Evolutionary conservation across 2,329 filamentous ascomycete species (phyloP).

Genomic region (Xylaria sp.): DNA sequence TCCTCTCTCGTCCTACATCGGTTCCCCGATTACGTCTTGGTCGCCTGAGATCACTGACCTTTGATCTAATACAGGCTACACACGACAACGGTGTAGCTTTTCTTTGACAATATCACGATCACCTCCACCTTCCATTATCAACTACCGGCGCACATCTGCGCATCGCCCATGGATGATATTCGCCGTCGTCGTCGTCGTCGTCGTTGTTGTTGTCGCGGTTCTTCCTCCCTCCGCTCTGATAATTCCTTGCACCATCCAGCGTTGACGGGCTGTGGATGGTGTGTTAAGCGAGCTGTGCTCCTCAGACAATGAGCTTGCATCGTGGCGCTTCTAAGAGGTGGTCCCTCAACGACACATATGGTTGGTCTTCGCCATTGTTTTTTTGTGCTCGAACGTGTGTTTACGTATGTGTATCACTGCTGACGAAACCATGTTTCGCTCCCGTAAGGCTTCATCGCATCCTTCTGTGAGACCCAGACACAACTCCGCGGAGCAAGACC

Average conservation of each 20-base stretch:
- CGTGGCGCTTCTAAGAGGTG: constrained; percentile 46
- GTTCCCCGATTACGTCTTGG: not conserved
- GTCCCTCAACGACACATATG: constrained; percentile 52
- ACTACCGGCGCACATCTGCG: not conserved
- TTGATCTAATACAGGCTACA: not conserved
- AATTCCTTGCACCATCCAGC: constrained; percentile 2
- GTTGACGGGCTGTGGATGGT: constrained; percentile 2
- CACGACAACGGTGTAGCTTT: not conserved
- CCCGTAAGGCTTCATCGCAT: constrained; percentile 49
- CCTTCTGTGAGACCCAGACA: constrained; percentile 46
- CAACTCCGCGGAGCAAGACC: constrained; percentile 31
- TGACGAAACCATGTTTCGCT: constrained; percentile 22
- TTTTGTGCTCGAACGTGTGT: constrained; percentile 19
- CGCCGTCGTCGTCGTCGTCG: not conserved
- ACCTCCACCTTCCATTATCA: not conserved
- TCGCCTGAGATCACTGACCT: not conserved
- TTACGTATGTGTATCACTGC: constrained; percentile 14
- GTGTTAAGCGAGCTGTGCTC: constrained; percentile 6
- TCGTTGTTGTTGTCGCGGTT: not conserved
- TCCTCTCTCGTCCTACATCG: constrained; percentile 7
- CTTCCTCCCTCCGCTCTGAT: constrained; percentile 11
- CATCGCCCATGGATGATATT: constrained; percentile 28
- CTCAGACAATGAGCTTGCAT: constrained; percentile 43
- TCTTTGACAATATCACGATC: not conserved
- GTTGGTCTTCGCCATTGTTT: constrained; percentile 42